Conservation (phyloP, 140 eudicot species). For the Anethum foeniculum region DNA sequence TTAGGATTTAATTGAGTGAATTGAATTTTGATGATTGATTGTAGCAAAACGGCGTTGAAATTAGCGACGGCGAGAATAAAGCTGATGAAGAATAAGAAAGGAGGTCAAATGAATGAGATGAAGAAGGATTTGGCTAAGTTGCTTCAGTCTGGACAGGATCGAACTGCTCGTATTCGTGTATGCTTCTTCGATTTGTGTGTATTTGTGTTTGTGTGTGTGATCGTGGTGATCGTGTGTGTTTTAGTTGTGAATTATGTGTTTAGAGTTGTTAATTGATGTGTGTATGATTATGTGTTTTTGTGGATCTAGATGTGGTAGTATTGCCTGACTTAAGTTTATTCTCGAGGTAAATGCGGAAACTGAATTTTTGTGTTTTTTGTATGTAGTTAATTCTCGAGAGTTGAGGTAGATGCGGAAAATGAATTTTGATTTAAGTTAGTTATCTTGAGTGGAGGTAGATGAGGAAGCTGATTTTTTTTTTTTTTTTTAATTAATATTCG, state of each 20-base stretch:
- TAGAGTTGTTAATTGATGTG: too few species aligned
- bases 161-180: slow-evolving; percentile 78
- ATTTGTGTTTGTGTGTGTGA: too few species aligned
- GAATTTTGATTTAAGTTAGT: too few species aligned
- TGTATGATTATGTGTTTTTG: too few species aligned
- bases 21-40: slow-evolving; percentile 13
- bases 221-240: too few species aligned
- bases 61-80: slow-evolving; percentile 60
- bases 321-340: too few species aligned
- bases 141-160: slow-evolving; percentile 64
- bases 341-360: neutral
- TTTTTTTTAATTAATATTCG: neutral
- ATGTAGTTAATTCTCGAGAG: too few species aligned
- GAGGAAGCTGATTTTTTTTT: too few species aligned
- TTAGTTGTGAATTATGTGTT: too few species aligned
- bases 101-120: slow-evolving; percentile 57
- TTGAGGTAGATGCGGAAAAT: too few species aligned
- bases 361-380: neutral
- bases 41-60: slow-evolving; percentile 77
- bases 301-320: too few species aligned
- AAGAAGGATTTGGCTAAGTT: slow-evolving; percentile 69
- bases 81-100: slow-evolving; percentile 79
- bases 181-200: neutral
- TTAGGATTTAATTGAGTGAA: slow-evolving; percentile 3
- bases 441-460: neutral